These are phyloP conservation scores for Hamamelis virginiana DNA, from an alignment of 164 flowering plant species.

Conservation along the genomic window DNA sequence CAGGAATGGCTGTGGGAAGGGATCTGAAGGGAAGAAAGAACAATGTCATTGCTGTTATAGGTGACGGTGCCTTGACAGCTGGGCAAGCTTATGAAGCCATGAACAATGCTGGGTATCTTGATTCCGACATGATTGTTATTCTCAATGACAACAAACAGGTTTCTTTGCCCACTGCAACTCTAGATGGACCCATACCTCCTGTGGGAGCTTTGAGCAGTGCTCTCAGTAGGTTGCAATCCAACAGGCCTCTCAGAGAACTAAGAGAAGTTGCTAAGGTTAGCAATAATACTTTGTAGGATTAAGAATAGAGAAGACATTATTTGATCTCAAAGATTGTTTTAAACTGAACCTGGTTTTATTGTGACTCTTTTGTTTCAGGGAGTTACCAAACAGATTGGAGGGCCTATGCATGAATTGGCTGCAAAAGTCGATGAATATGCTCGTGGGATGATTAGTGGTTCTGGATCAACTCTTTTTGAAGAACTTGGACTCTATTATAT, in stretches of 20 bases:
- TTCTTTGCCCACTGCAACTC: constrained; percentile 87
- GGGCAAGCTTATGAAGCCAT: constrained; percentile 99
- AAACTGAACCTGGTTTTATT: constrained; percentile 10
- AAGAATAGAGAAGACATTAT: not conserved
- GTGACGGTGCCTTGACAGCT: constrained; percentile 99
- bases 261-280: constrained; percentile 95
- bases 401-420: constrained; percentile 85
- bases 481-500: constrained; percentile 97
- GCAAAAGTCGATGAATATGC: constrained; percentile 97
- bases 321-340: not conserved
- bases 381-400: constrained; percentile 87
- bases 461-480: constrained; percentile 88
- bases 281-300: not conserved
- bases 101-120: constrained; percentile 98
- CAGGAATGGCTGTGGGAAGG: constrained; percentile 99
- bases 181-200: constrained; percentile 91
- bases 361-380: constrained; percentile 50
- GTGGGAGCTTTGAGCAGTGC: constrained; percentile 98
- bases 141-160: constrained; percentile 97
- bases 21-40: constrained; percentile 84
- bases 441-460: constrained; percentile 96
- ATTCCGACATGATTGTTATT: constrained; percentile 93
- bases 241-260: constrained; percentile 87
- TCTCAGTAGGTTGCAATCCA: constrained; percentile 88
- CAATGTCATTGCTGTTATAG: constrained; percentile 84